phyloP scores from a whole-genome alignment of 202 grass and related monocot species.

The Hordeum pubiflorum region DNA sequence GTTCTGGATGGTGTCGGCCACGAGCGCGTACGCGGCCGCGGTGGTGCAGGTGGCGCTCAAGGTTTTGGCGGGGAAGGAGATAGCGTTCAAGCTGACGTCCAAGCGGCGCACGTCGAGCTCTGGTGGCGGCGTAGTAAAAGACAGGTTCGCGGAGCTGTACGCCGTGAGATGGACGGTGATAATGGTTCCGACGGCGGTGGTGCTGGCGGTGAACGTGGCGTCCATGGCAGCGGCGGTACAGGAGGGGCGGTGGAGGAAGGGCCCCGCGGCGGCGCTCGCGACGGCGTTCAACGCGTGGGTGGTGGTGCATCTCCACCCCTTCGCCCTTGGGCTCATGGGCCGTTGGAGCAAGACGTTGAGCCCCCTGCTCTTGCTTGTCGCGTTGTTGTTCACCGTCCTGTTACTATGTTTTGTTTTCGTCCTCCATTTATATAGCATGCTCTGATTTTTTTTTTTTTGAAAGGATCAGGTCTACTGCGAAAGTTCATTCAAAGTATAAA shows the following conservation, averaged over 20 bases:
- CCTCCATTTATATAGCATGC: background rate
- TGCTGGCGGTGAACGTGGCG: conserved; percentile 24
- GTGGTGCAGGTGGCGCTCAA: conserved; percentile 44
- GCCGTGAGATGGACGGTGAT: conserved; percentile 46
- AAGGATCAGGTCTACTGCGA: no score
- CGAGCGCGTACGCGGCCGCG: conserved; percentile 50
- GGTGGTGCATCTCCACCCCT: conserved; percentile 43
- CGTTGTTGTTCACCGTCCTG: background rate
- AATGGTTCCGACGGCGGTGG: conserved; percentile 32
- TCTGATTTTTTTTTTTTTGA: no score
- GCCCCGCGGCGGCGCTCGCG: background rate
- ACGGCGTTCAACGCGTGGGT: conserved; percentile 45
- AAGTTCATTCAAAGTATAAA: no score
- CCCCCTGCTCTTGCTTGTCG: background rate
- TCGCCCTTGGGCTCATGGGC: conserved; percentile 45
- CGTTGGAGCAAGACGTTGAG: conserved; percentile 18
- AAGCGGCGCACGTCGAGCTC: background rate
- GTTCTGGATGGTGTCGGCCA: conserved; percentile 69
- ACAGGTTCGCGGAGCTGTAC: conserved; percentile 44
- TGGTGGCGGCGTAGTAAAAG: background rate
- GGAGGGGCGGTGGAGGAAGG: background rate
- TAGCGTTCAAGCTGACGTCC: conserved; percentile 31
- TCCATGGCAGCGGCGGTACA: conserved; percentile 7
- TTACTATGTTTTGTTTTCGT: background rate
- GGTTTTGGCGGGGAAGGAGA: conserved; percentile 28